Conservation (phyloP, 108 stramenopile genomes). For the Cyclotella baltica region DNA sequence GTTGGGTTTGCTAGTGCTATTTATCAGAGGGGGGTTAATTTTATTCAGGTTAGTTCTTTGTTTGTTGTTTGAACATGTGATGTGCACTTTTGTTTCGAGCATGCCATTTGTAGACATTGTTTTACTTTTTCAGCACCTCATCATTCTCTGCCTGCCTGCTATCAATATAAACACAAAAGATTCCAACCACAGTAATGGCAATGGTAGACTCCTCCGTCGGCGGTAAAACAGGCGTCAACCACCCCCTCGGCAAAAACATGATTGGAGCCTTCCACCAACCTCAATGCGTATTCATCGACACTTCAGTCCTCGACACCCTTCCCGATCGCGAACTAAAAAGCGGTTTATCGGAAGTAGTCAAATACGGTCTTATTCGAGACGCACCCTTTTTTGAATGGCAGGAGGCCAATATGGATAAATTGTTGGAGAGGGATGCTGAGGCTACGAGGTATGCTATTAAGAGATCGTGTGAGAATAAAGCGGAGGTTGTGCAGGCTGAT, state of each 20-base stretch:
- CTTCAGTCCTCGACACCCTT: conserved; percentile 81
- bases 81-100: too few species aligned
- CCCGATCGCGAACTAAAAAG: conserved; percentile 95
- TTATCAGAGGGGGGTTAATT: conserved; percentile 96
- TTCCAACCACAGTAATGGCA: conserved; percentile 99
- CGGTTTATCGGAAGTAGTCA: conserved; percentile 95
- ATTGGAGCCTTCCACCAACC: conserved; percentile 99
- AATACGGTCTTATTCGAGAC: conserved; percentile 95
- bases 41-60: conserved; percentile 80
- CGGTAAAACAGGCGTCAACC: conserved; percentile 99
- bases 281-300: conserved; percentile 93
- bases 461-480: conserved; percentile 94
- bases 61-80: too few species aligned
- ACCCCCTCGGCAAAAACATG: conserved; percentile 98
- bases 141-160: neutral
- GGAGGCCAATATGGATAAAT: conserved; percentile 83
- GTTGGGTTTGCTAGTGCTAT: conserved; percentile 98
- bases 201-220: conserved; percentile 98
- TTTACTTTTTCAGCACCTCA: neutral
- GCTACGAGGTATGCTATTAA: conserved; percentile 87
- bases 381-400: conserved; percentile 94
- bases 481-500: conserved; percentile 95
- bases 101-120: neutral
- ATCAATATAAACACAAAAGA: conserved; percentile 15
- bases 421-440: conserved; percentile 80